Evolutionary conservation across 345 rosid genomes (phyloP).

Genomic region (Corchorus olitorius): DNA sequence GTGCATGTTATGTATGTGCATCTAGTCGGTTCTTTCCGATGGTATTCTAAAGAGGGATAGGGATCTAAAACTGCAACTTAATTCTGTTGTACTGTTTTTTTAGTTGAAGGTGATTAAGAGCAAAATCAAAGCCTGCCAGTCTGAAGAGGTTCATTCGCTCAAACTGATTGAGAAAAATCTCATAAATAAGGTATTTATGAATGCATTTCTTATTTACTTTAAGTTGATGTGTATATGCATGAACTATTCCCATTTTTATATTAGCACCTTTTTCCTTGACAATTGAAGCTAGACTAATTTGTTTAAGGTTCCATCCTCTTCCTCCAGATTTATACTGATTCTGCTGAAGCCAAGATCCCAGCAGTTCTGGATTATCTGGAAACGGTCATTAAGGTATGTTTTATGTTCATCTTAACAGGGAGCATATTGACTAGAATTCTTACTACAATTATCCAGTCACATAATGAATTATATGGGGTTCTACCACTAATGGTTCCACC

Average conservation of each 20-base stretch:
- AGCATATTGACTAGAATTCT: too few species aligned
- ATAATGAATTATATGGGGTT: too few species aligned
- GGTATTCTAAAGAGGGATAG: constrained; percentile 15
- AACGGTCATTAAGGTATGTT: constrained; percentile 77
- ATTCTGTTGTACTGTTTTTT: constrained; percentile 28
- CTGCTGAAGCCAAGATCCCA: constrained; percentile 92
- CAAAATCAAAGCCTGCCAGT: constrained; percentile 63
- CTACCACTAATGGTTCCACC: too few species aligned
- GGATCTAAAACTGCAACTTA: constrained; percentile 15
- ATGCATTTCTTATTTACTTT: not conserved
- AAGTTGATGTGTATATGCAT: not conserved
- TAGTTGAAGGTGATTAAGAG: constrained; percentile 74
- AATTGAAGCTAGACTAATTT: constrained; percentile 7
- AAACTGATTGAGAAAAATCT: constrained; percentile 77
- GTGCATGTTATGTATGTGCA: not conserved
- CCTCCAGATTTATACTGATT: constrained; percentile 84
- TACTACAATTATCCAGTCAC: too few species aligned
- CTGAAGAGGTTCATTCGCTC: constrained; percentile 71
- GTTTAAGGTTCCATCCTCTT: constrained; percentile 12
- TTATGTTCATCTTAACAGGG: not conserved
- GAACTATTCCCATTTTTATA: not conserved
- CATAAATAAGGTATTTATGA: constrained; percentile 69
- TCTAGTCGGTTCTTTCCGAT: not conserved
- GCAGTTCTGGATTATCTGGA: constrained; percentile 84
- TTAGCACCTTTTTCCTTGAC: not conserved